These are phyloP conservation scores for Haberlea rhodopensis DNA, from an alignment of 257 asterid species.

Conservation along the genomic window DNA sequence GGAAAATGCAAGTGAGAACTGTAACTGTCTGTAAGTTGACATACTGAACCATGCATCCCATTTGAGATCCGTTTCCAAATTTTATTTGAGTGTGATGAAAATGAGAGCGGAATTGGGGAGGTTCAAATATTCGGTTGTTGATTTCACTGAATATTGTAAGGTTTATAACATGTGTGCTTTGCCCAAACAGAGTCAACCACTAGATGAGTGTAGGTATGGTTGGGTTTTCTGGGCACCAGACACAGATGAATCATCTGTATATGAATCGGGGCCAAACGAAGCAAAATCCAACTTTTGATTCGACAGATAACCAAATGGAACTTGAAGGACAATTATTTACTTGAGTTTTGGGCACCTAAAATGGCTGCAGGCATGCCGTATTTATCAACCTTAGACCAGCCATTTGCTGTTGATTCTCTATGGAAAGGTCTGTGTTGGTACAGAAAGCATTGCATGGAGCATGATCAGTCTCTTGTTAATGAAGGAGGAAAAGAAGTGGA, in stretches of 20 bases:
- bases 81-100: background rate
- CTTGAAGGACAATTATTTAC: background rate
- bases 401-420: slow-evolving; percentile 16
- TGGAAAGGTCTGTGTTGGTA: slow-evolving; percentile 21
- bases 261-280: background rate
- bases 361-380: background rate
- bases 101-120: background rate
- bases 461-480: too few species aligned
- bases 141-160: too few species aligned
- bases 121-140: background rate
- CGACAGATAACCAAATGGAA: background rate
- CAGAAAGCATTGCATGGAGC: slow-evolving; percentile 8
- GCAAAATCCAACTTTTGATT: background rate
- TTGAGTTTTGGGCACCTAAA: slow-evolving; percentile 25
- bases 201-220: background rate
- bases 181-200: background rate
- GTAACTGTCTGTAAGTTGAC: too few species aligned
- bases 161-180: background rate
- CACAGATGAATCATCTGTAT: background rate
- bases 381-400: slow-evolving; percentile 22
- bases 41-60: background rate
- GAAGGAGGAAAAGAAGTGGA: too few species aligned
- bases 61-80: background rate
- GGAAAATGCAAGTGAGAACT: too few species aligned
- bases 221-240: too few species aligned